phyloP scores from a whole-genome alignment of 345 rosid genomes.

The Euphorbia tirucalli region DNA sequence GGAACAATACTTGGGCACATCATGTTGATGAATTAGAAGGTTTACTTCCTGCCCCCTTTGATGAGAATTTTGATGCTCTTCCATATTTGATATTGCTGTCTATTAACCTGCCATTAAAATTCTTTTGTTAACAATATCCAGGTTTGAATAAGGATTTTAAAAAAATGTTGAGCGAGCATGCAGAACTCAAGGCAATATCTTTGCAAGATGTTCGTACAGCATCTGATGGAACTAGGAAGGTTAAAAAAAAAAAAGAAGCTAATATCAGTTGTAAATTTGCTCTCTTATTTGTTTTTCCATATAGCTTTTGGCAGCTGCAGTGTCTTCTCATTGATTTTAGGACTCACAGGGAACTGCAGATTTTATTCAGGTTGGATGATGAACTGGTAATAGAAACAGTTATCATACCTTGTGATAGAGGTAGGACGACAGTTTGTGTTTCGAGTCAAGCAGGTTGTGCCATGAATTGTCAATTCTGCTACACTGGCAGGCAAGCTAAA shows the following conservation, averaged over 20 bases:
- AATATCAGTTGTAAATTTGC: conserved; percentile 5
- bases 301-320: conserved; percentile 13
- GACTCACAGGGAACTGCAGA: conserved; percentile 85
- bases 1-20: conserved; percentile 67
- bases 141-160: conserved; percentile 88
- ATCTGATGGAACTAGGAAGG: conserved; percentile 91
- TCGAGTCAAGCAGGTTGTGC: conserved; percentile 96
- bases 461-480: conserved; percentile 98
- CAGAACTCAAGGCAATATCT: conserved; percentile 63
- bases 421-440: conserved; percentile 86
- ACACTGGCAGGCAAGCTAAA: conserved; percentile 65
- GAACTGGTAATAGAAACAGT: conserved; percentile 80
- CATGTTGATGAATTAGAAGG: conserved; percentile 66
- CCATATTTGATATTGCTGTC: not conserved
- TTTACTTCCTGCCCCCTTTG: conserved; percentile 4
- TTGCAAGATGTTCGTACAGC: conserved; percentile 65
- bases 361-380: conserved; percentile 77
- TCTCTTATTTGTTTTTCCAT: conserved; percentile 9
- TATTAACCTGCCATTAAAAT: not conserved
- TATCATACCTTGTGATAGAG: conserved; percentile 80
- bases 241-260: conserved; percentile 26
- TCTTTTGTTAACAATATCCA: conserved; percentile 15
- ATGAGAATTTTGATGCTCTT: no score
- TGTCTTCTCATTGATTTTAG: conserved; percentile 60
- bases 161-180: conserved; percentile 63